These are phyloP conservation scores for Rhinocladiella mackenziei DNA, from an alignment of 2,329 filamentous ascomycete genomes.

Conservation along the genomic window DNA sequence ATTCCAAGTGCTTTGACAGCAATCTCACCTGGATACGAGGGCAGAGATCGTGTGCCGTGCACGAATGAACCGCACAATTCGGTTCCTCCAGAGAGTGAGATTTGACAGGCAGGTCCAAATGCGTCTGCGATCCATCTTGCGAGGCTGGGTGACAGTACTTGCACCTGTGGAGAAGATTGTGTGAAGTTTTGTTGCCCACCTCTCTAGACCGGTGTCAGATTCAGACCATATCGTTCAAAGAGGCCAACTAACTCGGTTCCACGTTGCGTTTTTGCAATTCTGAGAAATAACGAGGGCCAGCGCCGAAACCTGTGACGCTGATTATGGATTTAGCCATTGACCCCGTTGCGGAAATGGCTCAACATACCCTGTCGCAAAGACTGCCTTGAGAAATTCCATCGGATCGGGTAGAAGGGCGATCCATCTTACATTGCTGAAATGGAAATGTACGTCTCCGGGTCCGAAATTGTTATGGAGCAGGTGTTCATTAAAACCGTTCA, in stretches of 20 bases:
- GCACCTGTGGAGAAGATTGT: conserved; percentile 46
- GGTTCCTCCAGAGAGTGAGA: conserved; percentile 32
- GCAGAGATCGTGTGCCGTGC: conserved; percentile 61
- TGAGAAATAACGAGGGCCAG: conserved; percentile 13
- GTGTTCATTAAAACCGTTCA: conserved; percentile 55
- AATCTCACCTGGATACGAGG: conserved; percentile 58
- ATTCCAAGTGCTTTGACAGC: conserved; percentile 51
- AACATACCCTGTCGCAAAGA: conserved; percentile 1
- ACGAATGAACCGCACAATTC: conserved; percentile 34
- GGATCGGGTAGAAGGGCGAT: conserved; percentile 3
- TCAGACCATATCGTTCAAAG: not conserved
- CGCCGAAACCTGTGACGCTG: conserved; percentile 11
- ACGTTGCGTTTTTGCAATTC: conserved; percentile 12
- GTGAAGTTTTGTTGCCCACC: not conserved
- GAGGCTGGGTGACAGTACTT: not conserved
- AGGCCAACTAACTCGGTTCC: conserved; percentile 4
- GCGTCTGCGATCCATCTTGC: conserved; percentile 1
- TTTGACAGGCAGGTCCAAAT: conserved; percentile 7
- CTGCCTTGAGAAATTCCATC: conserved; percentile 33
- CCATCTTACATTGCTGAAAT: conserved; percentile 37
- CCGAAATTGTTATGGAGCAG: conserved; percentile 2
- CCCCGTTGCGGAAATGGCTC: not conserved
- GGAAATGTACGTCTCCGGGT: conserved; percentile 39
- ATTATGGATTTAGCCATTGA: not conserved
- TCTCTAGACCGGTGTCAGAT: not conserved